Evolutionary conservation across 768 basidiomycete genomes (phyloP).

Genomic region (Pisolithus sp.): DNA sequence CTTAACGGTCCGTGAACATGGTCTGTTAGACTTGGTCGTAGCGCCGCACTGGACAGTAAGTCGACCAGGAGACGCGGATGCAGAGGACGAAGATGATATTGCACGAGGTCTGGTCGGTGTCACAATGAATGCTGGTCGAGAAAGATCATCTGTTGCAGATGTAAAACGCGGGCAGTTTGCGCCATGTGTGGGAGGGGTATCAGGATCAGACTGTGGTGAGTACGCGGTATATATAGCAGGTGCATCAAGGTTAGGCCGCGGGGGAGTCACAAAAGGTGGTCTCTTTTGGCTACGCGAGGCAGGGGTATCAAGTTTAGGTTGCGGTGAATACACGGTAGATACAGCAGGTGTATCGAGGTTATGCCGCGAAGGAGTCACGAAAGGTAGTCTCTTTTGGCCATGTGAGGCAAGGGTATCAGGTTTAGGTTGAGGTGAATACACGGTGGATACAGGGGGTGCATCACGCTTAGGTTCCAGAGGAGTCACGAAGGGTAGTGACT

Average conservation of each 20-base stretch:
- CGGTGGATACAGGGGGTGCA: neutral
- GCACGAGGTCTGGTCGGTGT: constrained; percentile 17
- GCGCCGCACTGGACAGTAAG: constrained; percentile 49
- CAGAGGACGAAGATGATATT: constrained; percentile 13
- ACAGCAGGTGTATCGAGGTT: constrained; percentile 8
- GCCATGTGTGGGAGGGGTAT: constrained; percentile 9
- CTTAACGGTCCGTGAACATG: constrained; percentile 57
- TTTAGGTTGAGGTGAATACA: neutral
- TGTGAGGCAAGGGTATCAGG: constrained; percentile 9
- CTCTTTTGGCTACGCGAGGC: constrained; percentile 14
- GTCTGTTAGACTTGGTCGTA: constrained; percentile 56
- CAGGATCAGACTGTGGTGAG: neutral
- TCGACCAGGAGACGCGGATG: constrained; percentile 12
- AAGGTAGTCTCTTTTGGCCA: neutral
- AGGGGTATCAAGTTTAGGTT: constrained; percentile 1
- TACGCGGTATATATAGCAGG: neutral
- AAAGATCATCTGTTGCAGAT: constrained; percentile 1
- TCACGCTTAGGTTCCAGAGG: constrained; percentile 33
- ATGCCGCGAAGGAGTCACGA: constrained; percentile 6
- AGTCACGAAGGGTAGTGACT: neutral
- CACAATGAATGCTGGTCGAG: constrained; percentile 8
- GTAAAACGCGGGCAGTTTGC: neutral
- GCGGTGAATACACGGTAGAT: neutral
- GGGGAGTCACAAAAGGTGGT: constrained; percentile 12
- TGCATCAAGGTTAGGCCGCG: constrained; percentile 30